phyloP scores from a whole-genome alignment of 2,329 filamentous ascomycete species.

The Aspergillus unguis region DNA sequence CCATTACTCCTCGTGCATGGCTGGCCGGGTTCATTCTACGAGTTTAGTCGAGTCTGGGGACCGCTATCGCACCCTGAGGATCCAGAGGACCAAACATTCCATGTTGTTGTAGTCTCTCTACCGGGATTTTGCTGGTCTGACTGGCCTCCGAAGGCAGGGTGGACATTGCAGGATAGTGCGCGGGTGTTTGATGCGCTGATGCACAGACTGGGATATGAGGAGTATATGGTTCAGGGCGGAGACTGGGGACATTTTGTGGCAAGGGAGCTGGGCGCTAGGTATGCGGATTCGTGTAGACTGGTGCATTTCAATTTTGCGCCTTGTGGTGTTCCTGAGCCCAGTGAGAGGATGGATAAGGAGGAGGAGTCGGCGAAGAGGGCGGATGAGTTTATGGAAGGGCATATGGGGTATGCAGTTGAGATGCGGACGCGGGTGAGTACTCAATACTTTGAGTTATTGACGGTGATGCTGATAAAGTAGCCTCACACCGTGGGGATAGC shows the following conservation, averaged over 20 bases:
- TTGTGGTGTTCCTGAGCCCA: too few species aligned
- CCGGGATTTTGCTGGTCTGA: slow-evolving; percentile 12
- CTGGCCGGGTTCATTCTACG: slow-evolving; percentile 13
- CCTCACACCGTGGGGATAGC: slow-evolving; percentile 10
- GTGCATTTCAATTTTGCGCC: slow-evolving; percentile 8
- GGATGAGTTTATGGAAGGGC: slow-evolving; percentile 7
- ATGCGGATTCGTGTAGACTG: not conserved
- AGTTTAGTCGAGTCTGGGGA: slow-evolving; percentile 9
- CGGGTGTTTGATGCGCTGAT: slow-evolving; percentile 8
- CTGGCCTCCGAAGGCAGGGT: not conserved
- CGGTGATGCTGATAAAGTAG: not conserved
- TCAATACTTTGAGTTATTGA: too few species aligned
- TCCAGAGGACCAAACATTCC: not conserved
- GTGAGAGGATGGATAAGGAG: too few species aligned
- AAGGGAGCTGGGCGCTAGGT: too few species aligned
- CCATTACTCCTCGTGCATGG: slow-evolving; percentile 11
- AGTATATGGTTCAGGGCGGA: slow-evolving; percentile 9
- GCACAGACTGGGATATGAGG: slow-evolving; percentile 3
- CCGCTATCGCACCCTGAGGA: not conserved
- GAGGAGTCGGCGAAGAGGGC: not conserved
- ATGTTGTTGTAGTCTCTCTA: slow-evolving; percentile 10
- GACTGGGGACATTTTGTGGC: slow-evolving; percentile 4
- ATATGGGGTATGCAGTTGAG: slow-evolving; percentile 13
- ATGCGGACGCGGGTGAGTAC: slow-evolving; percentile 6
- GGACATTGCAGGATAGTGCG: slow-evolving; percentile 8